Evolutionary conservation across 2,329 filamentous ascomycete genomes (phyloP).

Genomic region (Septoria petroselini): DNA sequence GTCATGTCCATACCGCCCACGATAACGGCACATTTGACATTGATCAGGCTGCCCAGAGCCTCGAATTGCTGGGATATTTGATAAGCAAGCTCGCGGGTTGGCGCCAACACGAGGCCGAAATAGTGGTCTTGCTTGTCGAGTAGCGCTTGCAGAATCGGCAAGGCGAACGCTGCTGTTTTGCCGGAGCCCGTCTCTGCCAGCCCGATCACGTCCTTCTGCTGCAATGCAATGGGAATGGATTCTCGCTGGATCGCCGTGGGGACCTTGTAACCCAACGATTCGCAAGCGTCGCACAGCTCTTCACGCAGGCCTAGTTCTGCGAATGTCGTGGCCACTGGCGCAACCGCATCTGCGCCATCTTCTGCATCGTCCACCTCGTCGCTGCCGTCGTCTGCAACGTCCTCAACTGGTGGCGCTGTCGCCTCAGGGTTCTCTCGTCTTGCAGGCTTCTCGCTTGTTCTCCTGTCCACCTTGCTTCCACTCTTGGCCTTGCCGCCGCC

Average conservation of each 20-base stretch:
- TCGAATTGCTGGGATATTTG: constrained; percentile 89
- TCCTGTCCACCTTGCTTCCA: constrained; percentile 3
- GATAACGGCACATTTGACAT: constrained; percentile 73
- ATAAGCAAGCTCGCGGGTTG: constrained; percentile 87
- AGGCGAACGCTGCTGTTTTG: constrained; percentile 91
- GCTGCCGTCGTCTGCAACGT: constrained; percentile 17
- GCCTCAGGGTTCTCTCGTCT: constrained; percentile 13
- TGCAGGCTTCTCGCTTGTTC: neutral
- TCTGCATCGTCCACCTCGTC: constrained; percentile 23
- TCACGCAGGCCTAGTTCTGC: constrained; percentile 77
- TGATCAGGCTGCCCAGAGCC: constrained; percentile 79
- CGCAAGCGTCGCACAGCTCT: constrained; percentile 83
- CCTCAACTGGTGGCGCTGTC: constrained; percentile 17
- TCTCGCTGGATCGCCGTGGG: constrained; percentile 88
- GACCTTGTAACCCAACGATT: constrained; percentile 72
- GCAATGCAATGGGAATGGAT: constrained; percentile 75
- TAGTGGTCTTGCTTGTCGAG: constrained; percentile 82
- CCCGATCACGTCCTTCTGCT: constrained; percentile 84
- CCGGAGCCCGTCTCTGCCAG: constrained; percentile 93
- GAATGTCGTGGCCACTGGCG: constrained; percentile 55
- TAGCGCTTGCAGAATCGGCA: constrained; percentile 87
- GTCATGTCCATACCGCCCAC: constrained; percentile 97
- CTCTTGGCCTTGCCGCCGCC: constrained; percentile 3
- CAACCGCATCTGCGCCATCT: constrained; percentile 29
- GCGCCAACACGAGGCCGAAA: constrained; percentile 86